Base-by-base conservation (phyloP, 257 asterid species). In the Solanum tarapatanum region DNA sequence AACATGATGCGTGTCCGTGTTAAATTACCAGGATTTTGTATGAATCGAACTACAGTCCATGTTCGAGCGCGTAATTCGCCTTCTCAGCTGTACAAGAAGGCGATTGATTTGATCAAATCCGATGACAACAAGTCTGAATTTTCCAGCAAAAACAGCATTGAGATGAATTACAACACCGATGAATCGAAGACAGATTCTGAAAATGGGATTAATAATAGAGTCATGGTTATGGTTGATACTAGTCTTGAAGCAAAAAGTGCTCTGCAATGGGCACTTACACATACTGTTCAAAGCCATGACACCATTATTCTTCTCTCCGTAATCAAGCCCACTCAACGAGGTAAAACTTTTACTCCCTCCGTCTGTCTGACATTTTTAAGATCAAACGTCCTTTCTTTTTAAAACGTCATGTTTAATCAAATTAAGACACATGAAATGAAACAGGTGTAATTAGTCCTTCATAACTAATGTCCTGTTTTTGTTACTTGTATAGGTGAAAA, bases 201-300 rank as follows among this genome's bases (percentile, higher is more conserved):
- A 77, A 26, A 85, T 17, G 93, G 96, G 79, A 94, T 94, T 84
- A 90, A 93, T 82, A 96, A 96, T 88, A 89, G 94, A 87, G 99
- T 94, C 23, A 95, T 96, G 99, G 95, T 95, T n/a, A 97, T 94
- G 51, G 92, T 96, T 39, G 98, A 95, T 85, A 88, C 93, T 4
- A 88, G 92, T 62, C 73, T 70, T 2, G 97, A 94, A 89, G 94
- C 98, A 14, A 92, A 91, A 90, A 92, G 87, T 64, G 99, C 98
- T 26, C 94, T 96, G 21, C 95, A 94, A 33, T 96, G 98, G 99
- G 95, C 97, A 9, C 93, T 96, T 64, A 92, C 99, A 3, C 98
- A 95, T 86, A 91, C 98, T 48, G 92, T 96, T 68, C 99, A 95
- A 80, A 89, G 77, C 91, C 94, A 93, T 17, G 99, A 94, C 24